Evolutionary conservation across 2,329 filamentous ascomycete genomes (phyloP), one percentile per base, ranked within the genome.

Genomic region (Aureobasidium leucospermi): DNA sequence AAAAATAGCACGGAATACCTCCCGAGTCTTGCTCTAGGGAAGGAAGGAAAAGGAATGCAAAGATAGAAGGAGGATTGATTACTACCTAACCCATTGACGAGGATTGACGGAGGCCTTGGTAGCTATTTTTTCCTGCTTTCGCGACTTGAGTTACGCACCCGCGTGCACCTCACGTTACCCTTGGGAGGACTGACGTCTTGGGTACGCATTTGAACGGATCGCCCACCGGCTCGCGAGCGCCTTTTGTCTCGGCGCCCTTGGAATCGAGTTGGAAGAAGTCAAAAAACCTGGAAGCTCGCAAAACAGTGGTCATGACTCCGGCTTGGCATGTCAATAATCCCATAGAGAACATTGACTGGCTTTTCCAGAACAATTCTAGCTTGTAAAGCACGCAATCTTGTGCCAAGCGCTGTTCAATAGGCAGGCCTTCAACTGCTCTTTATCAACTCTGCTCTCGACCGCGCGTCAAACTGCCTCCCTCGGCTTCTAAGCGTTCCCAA

Each of bases 1-100:
- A 52, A 32, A 8, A 52, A 52, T 52, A 10, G 38, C 36, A 32
- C 48, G 34, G 13, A 53, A 53, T 23, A 11, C 19, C 32, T 53
- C 51, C 51, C 51, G 51, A 53, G 51, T 19, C 51, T 53, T 55
- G 51, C 51, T 55, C 51, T 43, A 55, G 38, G 51, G 51, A 55
- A 55, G 38, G 23, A 43, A 29, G 8, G 29, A 32, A 9, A 43
- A 7, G 13, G 5, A 41, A 13, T 2, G 34, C 34, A 11, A 9
- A 13, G 15, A 29, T 7, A 43, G 39, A n/a, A 41, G 19, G 11
- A 9, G n/a, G 34, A 52, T 52, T 41, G 48, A 15, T 39, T 49
- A 15, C 51, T 55, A 34, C 29, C 51, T 43, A 41, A 32, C 38
- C 51, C 51, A 55, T 55, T 34, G 51, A 34, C 28, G 29, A 16